Conservation (phyloP, 2,329 filamentous ascomycete species). For the Verticillium longisporum region DNA sequence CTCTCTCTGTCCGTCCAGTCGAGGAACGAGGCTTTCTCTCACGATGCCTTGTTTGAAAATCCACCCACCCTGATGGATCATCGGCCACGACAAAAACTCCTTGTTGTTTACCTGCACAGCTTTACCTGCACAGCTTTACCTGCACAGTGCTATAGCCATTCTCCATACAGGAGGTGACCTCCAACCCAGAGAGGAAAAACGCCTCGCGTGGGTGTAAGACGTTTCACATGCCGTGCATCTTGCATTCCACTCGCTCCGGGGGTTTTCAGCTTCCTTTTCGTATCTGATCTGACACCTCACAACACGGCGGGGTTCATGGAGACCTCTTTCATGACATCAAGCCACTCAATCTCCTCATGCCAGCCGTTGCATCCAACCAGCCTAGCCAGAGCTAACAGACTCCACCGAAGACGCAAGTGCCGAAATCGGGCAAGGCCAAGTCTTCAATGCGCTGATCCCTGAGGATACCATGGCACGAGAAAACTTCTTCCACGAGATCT, state of each 20-base stretch:
- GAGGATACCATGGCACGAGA: not conserved
- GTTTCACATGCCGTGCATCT: not conserved
- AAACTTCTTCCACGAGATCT: not conserved
- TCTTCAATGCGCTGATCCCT: not conserved
- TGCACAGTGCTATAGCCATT: not conserved
- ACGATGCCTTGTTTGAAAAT: not conserved
- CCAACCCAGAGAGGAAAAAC: not conserved
- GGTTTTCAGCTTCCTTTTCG: not conserved
- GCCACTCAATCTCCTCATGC: not conserved
- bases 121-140: no score
- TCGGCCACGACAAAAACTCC: not conserved
- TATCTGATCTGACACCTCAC: not conserved
- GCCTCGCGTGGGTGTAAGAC: not conserved
- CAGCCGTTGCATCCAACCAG: not conserved
- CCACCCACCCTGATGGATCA: not conserved
- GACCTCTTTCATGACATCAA: not conserved
- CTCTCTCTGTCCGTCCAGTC: not conserved
- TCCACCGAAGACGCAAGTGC: not conserved
- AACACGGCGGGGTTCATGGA: not conserved
- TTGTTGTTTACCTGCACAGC: not conserved
- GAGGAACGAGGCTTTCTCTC: not conserved
- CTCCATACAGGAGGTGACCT: no score
- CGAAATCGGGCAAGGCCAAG: not conserved
- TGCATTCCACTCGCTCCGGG: not conserved
- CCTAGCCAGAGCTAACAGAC: not conserved